Base-by-base conservation (phyloP, 2,329 filamentous ascomycete genomes). In the Cladosporium oxysporum region DNA sequence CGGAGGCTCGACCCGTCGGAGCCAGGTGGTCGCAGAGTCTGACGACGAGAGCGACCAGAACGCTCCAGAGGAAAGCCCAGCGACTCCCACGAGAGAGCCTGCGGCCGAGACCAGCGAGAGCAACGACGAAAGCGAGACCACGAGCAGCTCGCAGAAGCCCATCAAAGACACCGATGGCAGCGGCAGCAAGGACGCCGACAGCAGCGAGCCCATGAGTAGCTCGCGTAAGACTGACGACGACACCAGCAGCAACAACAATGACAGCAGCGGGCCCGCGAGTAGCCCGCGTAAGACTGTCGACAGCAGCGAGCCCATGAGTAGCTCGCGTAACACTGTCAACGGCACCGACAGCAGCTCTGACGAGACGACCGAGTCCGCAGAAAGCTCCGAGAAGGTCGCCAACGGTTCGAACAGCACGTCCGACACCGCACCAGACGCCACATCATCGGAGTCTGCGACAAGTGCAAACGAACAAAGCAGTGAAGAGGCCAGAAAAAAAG, bases 131-230 rank as follows among this genome's bases (percentile, higher is more conserved):
- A 14, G 55, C 33, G 55, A 41, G 55, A 18, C 31, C 33, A 58
- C 55, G 21, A 58, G 55, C 21, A 58, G 55, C 55, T 41, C 55
- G 33, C 31, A 23, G 33, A 58, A 58, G 31, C 33, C 55, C 23
- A 33, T 8, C 55, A 21, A 37, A 10, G 31, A 41, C 12, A 35
- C n/a, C 31, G 31, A 35, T n/a, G n/a, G 33, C 21, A 33, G 55
- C 23, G 33, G 26, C 57, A 31, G 16, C 44, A 37, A 62, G 41
- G 41, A 47, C 41, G 41, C n/a, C 23, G 35, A 61, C 16, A 60
- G 10, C 58, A 35, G 29, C 28, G 58, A 31, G 58, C 41, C 44
- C 44, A 50, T 7, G 58, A 49, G 41, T 28, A 28, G 33, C 55
- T 41, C 55, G 16, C 55, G n/a, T 26, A 28, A 41, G 33, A 23